A percentile compares a stretch with the other conserved stretches of the same genome.
These are phyloP conservation scores for Venturia nashicola DNA, from an alignment of 2,329 filamentous ascomycete species.

Conservation along the genomic window DNA sequence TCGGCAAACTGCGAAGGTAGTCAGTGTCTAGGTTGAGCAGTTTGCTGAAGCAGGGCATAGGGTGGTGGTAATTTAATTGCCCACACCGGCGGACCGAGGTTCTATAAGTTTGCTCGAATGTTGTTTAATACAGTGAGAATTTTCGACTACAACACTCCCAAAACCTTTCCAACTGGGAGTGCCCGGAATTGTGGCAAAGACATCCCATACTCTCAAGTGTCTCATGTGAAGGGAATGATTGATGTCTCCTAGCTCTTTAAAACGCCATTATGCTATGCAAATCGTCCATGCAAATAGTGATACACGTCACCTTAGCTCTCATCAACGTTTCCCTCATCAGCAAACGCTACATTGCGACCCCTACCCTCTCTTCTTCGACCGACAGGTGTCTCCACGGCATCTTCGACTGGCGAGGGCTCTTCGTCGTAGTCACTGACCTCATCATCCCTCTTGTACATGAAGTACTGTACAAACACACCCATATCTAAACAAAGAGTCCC, in stretches of 20 bases:
- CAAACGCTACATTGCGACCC: not conserved
- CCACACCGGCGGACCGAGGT: not conserved
- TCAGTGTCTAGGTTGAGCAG: not conserved
- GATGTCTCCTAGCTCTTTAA: not conserved
- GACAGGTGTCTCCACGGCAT: not conserved
- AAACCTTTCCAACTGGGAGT: no score
- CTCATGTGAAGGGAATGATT: no score
- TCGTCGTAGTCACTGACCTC: not conserved
- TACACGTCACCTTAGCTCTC: not conserved
- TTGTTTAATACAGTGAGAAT: no score
- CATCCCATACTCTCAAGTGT: no score
- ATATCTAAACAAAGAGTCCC: constrained; percentile 79
- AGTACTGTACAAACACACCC: constrained; percentile 83
- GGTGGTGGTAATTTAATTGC: not conserved
- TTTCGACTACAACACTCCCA: no score
- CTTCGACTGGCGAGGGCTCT: not conserved
- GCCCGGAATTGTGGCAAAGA: no score
- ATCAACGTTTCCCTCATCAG: not conserved
- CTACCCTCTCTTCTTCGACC: not conserved
- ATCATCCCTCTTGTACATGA: constrained; percentile 51
- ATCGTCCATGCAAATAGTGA: not conserved
- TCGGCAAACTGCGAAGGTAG: not conserved
- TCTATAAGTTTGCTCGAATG: not conserved
- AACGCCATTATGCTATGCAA: not conserved
- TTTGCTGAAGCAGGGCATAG: not conserved